A percentile compares a stretch with the other conserved stretches of the same genome.
Evolutionary conservation across 2,329 filamentous ascomycete species (phyloP).

Genomic region (Sclerotinia subarctica): DNA sequence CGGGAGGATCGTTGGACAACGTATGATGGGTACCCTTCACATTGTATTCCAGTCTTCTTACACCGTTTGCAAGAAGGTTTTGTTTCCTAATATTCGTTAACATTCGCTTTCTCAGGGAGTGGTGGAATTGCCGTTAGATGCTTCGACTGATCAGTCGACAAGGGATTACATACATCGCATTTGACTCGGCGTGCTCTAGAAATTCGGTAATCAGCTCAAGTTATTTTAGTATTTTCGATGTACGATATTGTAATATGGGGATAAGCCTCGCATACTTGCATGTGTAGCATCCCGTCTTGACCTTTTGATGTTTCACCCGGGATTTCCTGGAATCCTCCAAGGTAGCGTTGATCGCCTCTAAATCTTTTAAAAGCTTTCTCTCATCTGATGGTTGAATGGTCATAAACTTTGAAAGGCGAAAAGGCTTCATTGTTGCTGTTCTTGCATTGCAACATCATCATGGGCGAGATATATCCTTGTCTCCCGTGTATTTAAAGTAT

Average conservation of each 20-base stretch:
- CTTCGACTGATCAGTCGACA: not conserved
- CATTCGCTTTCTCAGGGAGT: not conserved
- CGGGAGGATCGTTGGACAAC: not conserved
- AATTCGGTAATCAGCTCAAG: slow-evolving; percentile 8
- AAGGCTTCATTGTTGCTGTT: slow-evolving; percentile 12
- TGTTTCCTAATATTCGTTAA: slow-evolving; percentile 24
- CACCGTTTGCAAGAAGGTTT: slow-evolving; percentile 28
- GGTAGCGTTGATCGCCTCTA: not conserved
- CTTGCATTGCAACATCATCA: slow-evolving; percentile 7
- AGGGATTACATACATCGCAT: slow-evolving; percentile 16
- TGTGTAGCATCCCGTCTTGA: slow-evolving; percentile 15
- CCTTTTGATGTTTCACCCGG: slow-evolving; percentile 15
- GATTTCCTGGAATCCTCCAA: not conserved
- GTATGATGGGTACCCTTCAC: slow-evolving; percentile 25
- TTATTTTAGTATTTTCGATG: not conserved
- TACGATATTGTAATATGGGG: not conserved
- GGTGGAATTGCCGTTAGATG: not conserved
- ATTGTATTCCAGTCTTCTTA: slow-evolving; percentile 23
- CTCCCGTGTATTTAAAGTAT: not conserved
- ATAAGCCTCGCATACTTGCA: slow-evolving; percentile 19
- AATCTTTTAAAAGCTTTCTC: not conserved
- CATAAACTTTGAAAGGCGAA: slow-evolving; percentile 17
- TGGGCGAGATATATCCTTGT: slow-evolving; percentile 2
- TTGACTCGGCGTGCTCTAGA: slow-evolving; percentile 12
- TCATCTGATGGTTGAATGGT: not conserved